Conservation (phyloP, 139 green algal genomes). For the Pseudopediastrum boryanum region DNA sequence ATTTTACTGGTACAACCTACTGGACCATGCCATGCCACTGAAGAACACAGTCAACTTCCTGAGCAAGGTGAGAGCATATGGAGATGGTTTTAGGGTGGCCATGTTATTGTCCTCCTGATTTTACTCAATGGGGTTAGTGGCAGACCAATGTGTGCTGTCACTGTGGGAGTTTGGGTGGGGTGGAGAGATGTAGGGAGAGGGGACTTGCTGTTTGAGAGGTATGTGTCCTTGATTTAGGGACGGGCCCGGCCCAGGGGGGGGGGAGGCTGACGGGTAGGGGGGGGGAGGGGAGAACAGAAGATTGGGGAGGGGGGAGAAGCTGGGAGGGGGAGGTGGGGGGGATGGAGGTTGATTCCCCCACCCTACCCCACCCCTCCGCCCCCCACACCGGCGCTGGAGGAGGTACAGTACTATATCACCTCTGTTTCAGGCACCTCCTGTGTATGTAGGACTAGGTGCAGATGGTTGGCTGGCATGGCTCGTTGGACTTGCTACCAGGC, state of each 20-base stretch:
- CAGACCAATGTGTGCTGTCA: background rate
- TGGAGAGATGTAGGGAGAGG: background rate
- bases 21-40: conserved; percentile 58
- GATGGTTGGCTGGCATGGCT: no score
- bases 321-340: no score
- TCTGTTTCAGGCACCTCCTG: no score
- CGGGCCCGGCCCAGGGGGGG: background rate
- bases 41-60: conserved; percentile 66
- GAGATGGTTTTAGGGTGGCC: background rate
- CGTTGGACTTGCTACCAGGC: no score
- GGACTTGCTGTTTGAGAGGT: background rate
- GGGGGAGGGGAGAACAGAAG: no score
- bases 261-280: no score
- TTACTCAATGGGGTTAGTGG: background rate
- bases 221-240: background rate
- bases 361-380: no score
- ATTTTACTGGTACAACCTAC: conserved; percentile 73
- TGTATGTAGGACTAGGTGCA: no score
- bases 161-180: background rate
- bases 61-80: conserved; percentile 49
- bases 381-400: no score
- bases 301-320: no score
- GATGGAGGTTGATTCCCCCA: no score
- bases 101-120: background rate
- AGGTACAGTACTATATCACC: no score